Base-by-base conservation (phyloP, 306 rosid species). In the Rubus idaeus region DNA sequence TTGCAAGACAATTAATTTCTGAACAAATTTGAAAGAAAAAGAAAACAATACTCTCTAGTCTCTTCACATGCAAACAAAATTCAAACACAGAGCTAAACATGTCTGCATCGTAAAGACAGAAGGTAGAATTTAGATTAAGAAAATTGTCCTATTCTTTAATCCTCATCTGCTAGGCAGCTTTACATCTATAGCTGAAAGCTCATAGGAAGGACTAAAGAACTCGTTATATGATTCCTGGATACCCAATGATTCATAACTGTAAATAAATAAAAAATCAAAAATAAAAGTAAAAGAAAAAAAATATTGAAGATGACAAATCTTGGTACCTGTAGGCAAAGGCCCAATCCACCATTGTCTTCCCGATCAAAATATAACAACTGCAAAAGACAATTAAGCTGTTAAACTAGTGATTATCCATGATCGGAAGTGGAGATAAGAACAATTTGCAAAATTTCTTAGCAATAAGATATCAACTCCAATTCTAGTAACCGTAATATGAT, bases 291-390 rank as follows among this genome's bases (percentile, higher is more conserved):
- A 45, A 3, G 49, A 11, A 45, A 45, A 55, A 41, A 63, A 44
- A 18, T 39, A 53, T 4, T 60, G 10, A 46, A 78, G 40, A n/a
- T 58, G 45, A 77, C 44, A 84, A 68, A 41, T 82, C 37, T 66
- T 49, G 78, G 60, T 88, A 96, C 99, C 97, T 96, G 99, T 75
- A 96, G 87, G 58, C 94, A 95, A 79, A 96, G 96, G 80, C 97
- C 91, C 80, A 96, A 79, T 79, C 99, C 99, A 65, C 93, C 85
- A 58, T 74, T 91, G 76, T 86, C 97, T 75, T 90, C 99, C 79
- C 78, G 96, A 81, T 96, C 98, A 78, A 96, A 96, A 85, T 91
- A 89, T 74, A 96, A 57, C 70, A 93, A 86, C 99, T 96, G 91
- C 26, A 42, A 76, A 79, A 82, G 67, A 46, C 1, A 88, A 72